Base-by-base conservation (phyloP, 805 yeast genomes). In the Yamadazyma nakazawae region DNA sequence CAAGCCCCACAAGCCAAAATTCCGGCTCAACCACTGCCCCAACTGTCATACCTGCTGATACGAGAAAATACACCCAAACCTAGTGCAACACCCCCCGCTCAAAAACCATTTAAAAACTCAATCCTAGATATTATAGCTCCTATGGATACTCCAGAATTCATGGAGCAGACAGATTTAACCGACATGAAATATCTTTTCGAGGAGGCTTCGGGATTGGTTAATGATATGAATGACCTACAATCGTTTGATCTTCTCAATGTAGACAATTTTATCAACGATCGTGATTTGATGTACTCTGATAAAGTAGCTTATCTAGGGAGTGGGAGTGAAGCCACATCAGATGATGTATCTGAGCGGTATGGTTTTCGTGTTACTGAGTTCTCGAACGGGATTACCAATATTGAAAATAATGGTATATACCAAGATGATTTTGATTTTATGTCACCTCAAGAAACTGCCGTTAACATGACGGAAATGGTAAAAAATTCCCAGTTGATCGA, bases 191-290 rank as follows among this genome's bases (percentile, higher is more conserved):
- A 47, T 34, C 45, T 70, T 34, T 66, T 61, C 42, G 65, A 64
- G 45, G 72, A 68, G 46, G 75, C 73, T 16, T 57, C 59, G 37
- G 34, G 59, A 14, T 56, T 69, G 44, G 68, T 70, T 11, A 62
- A 56, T 45, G 74, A 67, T 46, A 61, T 68, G 47, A 59, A 57
- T 47, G 61, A 58, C 34, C 45, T 62, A 30, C 58, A 60, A 18
- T 28, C 53, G 5, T 38, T 55, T 42, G 51, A 46, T 21, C 21
- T 51, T 4, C 40, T 48, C 16, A 46, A 34, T 13, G 21, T 28
- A 13, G 36, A 30, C 37, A 17, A 17, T 18, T 13, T 30, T 26
- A 7, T 26, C 30, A 40, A 31, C 16, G 17, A 16, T 16, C 6
- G 17, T 5, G 40, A 21, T 12, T 32, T 21, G 16, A 18, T 24